Evolutionary conservation across 1,139 yeast genomes (phyloP).

Genomic region (Entelexis paramagnoliae): DNA sequence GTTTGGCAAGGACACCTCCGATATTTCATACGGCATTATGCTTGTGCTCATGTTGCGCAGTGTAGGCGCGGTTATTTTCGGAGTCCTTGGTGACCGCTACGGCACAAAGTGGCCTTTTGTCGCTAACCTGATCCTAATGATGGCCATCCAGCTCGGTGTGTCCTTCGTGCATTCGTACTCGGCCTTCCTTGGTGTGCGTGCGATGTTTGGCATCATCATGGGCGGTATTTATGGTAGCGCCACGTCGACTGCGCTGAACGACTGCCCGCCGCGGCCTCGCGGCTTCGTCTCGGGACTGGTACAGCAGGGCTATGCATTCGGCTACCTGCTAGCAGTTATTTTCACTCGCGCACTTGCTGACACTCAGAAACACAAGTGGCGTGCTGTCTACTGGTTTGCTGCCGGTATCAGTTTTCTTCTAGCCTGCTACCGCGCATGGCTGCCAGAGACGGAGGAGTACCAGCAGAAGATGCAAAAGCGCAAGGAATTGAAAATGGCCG

Average conservation of each 20-base stretch:
- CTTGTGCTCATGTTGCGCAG: constrained; percentile 69
- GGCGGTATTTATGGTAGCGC: constrained; percentile 65
- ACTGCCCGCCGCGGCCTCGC: constrained; percentile 51
- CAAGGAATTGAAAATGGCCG: constrained; percentile 17
- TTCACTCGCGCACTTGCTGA: constrained; percentile 52
- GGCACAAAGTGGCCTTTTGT: constrained; percentile 68
- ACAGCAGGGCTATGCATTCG: constrained; percentile 67
- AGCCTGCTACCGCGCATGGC: constrained; percentile 42
- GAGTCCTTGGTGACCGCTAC: constrained; percentile 53
- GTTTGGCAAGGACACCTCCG: too few species aligned
- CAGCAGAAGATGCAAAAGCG: constrained; percentile 28
- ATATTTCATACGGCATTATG: constrained; percentile 72
- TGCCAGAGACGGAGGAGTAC: constrained; percentile 57
- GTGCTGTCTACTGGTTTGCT: constrained; percentile 71
- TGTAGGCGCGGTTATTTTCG: constrained; percentile 66
- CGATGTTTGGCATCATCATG: constrained; percentile 57
- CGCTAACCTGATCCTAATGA: constrained; percentile 43
- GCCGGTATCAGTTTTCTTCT: constrained; percentile 58
- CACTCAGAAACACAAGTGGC: constrained; percentile 51
- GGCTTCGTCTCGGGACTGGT: constrained; percentile 58
- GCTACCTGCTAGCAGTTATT: constrained; percentile 52
- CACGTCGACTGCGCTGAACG: constrained; percentile 58
- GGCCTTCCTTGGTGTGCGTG: constrained; percentile 62
- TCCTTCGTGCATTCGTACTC: constrained; percentile 57
- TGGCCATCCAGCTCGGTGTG: constrained; percentile 56